Percentiles rank a stretch among this genome's conserved stretches.
phyloP scores from a whole-genome alignment of 2,329 filamentous ascomycete species.

The Paecilomyces variotii region DNA sequence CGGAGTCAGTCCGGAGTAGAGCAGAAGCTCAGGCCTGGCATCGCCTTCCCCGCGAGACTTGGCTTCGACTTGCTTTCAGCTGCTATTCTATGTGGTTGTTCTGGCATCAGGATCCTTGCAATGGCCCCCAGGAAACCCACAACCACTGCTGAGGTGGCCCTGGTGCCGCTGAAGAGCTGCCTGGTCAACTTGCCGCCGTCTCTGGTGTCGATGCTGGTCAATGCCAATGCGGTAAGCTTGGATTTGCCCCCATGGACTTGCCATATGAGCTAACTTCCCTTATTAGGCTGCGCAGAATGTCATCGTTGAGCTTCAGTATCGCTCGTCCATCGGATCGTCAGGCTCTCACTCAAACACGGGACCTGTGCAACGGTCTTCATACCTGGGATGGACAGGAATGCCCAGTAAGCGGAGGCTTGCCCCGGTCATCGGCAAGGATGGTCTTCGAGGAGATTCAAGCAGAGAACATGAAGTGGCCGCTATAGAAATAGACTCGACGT shows the following conservation, averaged over 20 bases:
- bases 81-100: background rate
- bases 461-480: slow-evolving; percentile 68
- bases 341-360: slow-evolving; percentile 38
- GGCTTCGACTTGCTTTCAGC: background rate
- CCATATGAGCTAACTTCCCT: slow-evolving; percentile 11
- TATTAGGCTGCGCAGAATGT: slow-evolving; percentile 85
- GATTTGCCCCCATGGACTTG: slow-evolving; percentile 2
- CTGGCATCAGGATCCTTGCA: slow-evolving; percentile 12
- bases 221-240: slow-evolving; percentile 72
- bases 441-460: slow-evolving; percentile 52
- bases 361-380: slow-evolving; percentile 61
- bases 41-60: slow-evolving; percentile 8
- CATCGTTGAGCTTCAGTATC: slow-evolving; percentile 80
- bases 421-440: slow-evolving; percentile 65
- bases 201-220: slow-evolving; percentile 75
- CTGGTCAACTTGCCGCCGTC: slow-evolving; percentile 84
- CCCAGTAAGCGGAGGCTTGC: slow-evolving; percentile 77
- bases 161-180: slow-evolving; percentile 87
- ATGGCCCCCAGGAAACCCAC: slow-evolving; percentile 46
- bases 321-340: slow-evolving; percentile 35
- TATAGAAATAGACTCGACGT: slow-evolving; percentile 80
- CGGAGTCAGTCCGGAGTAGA: slow-evolving; percentile 13
- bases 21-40: slow-evolving; percentile 17
- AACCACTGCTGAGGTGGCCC: slow-evolving; percentile 71
- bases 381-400: slow-evolving; percentile 96